Conservation (phyloP, 225 moss, liverwort and hornwort species). For the Antitrichia curtipendula region DNA sequence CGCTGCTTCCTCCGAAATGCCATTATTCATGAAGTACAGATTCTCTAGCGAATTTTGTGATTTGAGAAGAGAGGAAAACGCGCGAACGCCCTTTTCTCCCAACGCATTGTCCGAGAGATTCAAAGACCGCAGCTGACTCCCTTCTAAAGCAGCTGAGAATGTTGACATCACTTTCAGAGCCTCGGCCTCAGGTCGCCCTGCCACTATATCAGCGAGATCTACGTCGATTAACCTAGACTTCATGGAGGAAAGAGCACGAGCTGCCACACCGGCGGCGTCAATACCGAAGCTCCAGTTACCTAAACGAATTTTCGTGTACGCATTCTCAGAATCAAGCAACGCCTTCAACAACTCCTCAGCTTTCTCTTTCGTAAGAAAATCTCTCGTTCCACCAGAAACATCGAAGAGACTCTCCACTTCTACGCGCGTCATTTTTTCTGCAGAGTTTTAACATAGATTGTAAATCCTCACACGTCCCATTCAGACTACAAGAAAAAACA, state of each 20-base stretch:
- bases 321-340: conserved; percentile 43
- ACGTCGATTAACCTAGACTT: conserved; percentile 50
- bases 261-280: conserved; percentile 57
- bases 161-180: conserved; percentile 66
- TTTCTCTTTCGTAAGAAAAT: conserved; percentile 45
- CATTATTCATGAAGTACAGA: conserved; percentile 84
- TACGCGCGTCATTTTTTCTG: conserved; percentile 11
- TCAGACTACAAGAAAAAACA: background rate
- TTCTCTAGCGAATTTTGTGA: conserved; percentile 50
- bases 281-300: conserved; percentile 81
- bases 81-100: conserved; percentile 79
- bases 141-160: conserved; percentile 54
- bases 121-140: conserved; percentile 48
- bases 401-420: conserved; percentile 40
- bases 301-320: conserved; percentile 41
- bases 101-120: conserved; percentile 87
- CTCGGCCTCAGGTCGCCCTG: conserved; percentile 72
- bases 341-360: conserved; percentile 50
- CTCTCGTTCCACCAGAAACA: conserved; percentile 62
- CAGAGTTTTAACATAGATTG: background rate
- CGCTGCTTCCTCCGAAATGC: conserved; percentile 79
- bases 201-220: conserved; percentile 76
- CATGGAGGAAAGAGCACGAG: conserved; percentile 41
- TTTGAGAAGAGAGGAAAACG: conserved; percentile 59
- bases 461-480: background rate